A percentile compares a stretch with the other conserved stretches of the same genome.
phyloP scores from a whole-genome alignment of 1,284 basidiomycete species.

The Ustilago sp. region DNA sequence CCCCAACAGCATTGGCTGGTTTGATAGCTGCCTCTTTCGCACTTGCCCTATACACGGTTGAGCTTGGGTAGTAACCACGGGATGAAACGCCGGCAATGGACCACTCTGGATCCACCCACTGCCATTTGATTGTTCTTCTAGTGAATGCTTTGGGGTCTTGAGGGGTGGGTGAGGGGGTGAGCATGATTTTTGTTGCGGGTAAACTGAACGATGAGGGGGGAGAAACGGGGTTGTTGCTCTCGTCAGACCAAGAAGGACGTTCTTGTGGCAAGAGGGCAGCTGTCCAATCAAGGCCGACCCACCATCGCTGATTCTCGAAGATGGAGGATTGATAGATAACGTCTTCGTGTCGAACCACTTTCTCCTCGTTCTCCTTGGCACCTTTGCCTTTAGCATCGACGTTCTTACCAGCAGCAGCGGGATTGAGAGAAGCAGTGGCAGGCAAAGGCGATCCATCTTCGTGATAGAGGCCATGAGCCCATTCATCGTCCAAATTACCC shows the following conservation, averaged over 20 bases:
- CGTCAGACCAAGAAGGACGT: conserved; percentile 82
- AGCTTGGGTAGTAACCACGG: conserved; percentile 23
- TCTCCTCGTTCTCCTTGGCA: conserved; percentile 13
- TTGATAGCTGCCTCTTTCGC: conserved; percentile 49
- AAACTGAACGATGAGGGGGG: conserved; percentile 74
- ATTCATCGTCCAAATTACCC: conserved; percentile 50
- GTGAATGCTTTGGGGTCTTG: conserved; percentile 58
- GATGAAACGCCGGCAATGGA: conserved; percentile 64
- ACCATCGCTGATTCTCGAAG: conserved; percentile 94
- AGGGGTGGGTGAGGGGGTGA: conserved; percentile 59
- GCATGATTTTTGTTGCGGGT: conserved; percentile 69
- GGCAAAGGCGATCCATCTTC: conserved; percentile 22
- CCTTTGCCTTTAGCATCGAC: not conserved
- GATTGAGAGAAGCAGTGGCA: conserved; percentile 3
- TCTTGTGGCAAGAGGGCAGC: conserved; percentile 89
- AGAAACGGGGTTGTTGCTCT: conserved; percentile 69
- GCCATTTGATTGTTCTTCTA: conserved; percentile 69
- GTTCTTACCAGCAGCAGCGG: not conserved
- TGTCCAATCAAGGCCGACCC: conserved; percentile 82
- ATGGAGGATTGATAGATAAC: conserved; percentile 71
- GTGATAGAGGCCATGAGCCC: conserved; percentile 27
- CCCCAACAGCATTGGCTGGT: conserved; percentile 22
- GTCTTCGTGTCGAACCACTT: conserved; percentile 57
- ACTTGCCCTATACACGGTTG: conserved; percentile 32
- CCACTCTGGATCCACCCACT: conserved; percentile 71